Conservation (phyloP, 1,139 yeast genomes). For the Sugiyamaella japonica region DNA sequence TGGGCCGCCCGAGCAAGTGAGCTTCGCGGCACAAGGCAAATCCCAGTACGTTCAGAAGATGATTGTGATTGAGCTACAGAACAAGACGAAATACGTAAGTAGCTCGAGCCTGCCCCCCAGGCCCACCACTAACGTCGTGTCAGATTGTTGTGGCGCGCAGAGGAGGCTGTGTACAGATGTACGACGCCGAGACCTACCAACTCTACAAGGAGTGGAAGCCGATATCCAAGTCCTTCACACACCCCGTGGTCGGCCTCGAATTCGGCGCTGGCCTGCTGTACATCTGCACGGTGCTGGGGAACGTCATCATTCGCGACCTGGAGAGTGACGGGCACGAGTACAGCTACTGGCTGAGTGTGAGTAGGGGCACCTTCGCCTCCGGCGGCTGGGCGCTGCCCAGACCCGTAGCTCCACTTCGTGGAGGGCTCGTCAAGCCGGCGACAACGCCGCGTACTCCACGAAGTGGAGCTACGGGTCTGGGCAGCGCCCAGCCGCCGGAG, state of each 20-base stretch:
- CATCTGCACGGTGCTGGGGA: slow-evolving; percentile 50
- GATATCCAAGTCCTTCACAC: slow-evolving; percentile 32
- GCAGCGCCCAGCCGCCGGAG: no score
- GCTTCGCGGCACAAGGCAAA: slow-evolving; percentile 34
- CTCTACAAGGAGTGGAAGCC: slow-evolving; percentile 43
- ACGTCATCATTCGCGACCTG: slow-evolving; percentile 48
- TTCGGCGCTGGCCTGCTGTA: slow-evolving; percentile 41
- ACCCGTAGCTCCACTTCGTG: no score
- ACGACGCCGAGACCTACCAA: slow-evolving; percentile 33
- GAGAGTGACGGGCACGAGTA: slow-evolving; percentile 33
- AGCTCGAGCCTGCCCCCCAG: no score
- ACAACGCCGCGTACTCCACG: no score
- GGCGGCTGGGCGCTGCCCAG: neutral
- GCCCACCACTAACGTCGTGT: neutral
- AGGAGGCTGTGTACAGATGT: slow-evolving; percentile 39
- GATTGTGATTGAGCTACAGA: slow-evolving; percentile 24
- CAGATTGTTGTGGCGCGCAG: slow-evolving; percentile 39
- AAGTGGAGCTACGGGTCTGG: no score
- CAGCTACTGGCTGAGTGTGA: slow-evolving; percentile 21
- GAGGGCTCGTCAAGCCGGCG: no score
- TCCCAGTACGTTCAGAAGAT: slow-evolving; percentile 37
- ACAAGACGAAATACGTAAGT: slow-evolving; percentile 31
- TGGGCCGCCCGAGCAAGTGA: slow-evolving; percentile 11
- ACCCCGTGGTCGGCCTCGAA: slow-evolving; percentile 42
- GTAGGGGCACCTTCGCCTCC: neutral